Evolutionary conservation across 163 green algal genomes (phyloP), one percentile per base, ranked within the genome.

Genomic region (Scenedesmus sp.): DNA sequence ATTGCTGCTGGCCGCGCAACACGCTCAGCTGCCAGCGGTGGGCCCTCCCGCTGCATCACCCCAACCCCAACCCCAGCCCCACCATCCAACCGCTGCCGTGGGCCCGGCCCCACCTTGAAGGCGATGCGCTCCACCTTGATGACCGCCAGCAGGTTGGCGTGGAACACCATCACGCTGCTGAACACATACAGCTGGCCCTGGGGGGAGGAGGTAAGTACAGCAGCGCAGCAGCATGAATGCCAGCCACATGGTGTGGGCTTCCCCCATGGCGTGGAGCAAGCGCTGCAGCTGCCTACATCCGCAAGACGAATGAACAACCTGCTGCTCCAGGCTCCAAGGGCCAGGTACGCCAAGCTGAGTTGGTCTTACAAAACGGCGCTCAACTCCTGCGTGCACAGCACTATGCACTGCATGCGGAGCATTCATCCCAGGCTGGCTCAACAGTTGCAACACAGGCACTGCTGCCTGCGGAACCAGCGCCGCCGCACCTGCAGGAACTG

Each of bases 171-270:
- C 34, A n/a, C 52, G 57, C 57, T 70, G 83, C 70, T 90, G 90
- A 93, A 93, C 13, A 93, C 52, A 18, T 83, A 90, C 70, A 93
- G 74, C 73, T 81, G 52, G 57, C 90, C 90, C 66, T 90, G 90
- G 64, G 82, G 4, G 52, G 26, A 74, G 23, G 23, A 88, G 62
- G 84, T 55, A 55, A 7, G 10, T 5, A 73, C n/a, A 76, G 74
- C 34, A 74, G 57, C n/a, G 54, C 55, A 73, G 13, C 9, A 52
- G 82, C 12, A 55, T 23, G 34, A 46, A 46, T 46, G 34, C 34
- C 34, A 46, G 34, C 34, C 34, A 46, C 34, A 46, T 46, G 34
- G 34, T 46, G 34, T 46, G 34, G 34, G 34, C 34, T 46, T 46
- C 34, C 34, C 34, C 34, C 34, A 46, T 46, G 34, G 34, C 34